Percentiles rank a stretch among this genome's conserved stretches.
Conservation (phyloP, 805 yeast species). For the Candida dajiaensis region DNA sequence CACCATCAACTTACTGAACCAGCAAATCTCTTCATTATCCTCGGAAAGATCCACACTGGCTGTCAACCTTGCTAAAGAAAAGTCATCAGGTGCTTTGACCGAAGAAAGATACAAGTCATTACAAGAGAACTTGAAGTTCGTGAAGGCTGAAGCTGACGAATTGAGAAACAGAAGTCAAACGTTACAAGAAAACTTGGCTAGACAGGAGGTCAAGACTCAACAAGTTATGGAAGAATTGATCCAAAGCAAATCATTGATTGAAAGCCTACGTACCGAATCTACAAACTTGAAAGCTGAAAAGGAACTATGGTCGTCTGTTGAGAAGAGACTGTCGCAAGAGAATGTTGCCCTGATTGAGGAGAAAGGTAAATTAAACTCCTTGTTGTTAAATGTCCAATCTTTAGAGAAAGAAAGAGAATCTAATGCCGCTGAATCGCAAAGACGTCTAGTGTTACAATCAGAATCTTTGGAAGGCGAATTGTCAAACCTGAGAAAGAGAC, state of each 20-base stretch:
- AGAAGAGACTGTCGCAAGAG: slow-evolving; percentile 46
- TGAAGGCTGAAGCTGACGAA: slow-evolving; percentile 41
- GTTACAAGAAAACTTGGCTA: slow-evolving; percentile 36
- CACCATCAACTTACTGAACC: slow-evolving; percentile 44
- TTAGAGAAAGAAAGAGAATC: slow-evolving; percentile 56
- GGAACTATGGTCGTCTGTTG: slow-evolving; percentile 41
- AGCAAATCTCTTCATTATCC: slow-evolving; percentile 34
- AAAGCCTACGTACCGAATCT: slow-evolving; percentile 39
- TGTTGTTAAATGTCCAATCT: slow-evolving; percentile 55
- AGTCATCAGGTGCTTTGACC: slow-evolving; percentile 46
- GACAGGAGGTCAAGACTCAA: slow-evolving; percentile 45
- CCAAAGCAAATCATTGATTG: slow-evolving; percentile 40
- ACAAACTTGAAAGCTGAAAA: slow-evolving; percentile 51
- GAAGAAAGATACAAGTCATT: slow-evolving; percentile 44
- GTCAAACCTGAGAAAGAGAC: slow-evolving; percentile 36
- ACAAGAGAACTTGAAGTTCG: slow-evolving; percentile 32
- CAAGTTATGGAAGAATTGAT: slow-evolving; percentile 49
- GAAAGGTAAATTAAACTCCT: slow-evolving; percentile 47
- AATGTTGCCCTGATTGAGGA: slow-evolving; percentile 50
- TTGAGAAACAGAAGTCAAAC: slow-evolving; percentile 32
- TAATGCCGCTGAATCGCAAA: slow-evolving; percentile 42
- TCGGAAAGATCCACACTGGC: slow-evolving; percentile 41
- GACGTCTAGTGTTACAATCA: slow-evolving; percentile 42
- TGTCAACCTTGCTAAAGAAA: slow-evolving; percentile 45
- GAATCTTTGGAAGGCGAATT: slow-evolving; percentile 44